Conservation (phyloP, 257 asterid genomes). For the Henckelia pumila region DNA sequence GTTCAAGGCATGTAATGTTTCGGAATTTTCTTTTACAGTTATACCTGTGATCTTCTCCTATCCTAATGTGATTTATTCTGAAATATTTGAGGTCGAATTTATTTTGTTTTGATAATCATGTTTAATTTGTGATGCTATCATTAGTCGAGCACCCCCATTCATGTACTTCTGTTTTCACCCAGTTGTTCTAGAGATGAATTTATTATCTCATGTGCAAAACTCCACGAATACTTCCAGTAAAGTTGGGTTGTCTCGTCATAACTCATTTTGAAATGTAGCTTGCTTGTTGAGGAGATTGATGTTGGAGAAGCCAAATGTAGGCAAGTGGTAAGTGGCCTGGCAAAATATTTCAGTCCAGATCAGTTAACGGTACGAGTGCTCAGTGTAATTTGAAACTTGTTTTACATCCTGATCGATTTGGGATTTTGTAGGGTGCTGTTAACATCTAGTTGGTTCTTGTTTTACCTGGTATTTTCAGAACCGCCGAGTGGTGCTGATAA, state of each 20-base stretch:
- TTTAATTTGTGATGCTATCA: not conserved
- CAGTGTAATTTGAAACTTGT: slow-evolving; percentile 1
- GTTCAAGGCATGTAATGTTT: not conserved
- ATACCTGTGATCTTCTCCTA: not conserved
- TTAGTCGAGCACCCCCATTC: not conserved
- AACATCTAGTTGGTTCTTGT: slow-evolving; percentile 19
- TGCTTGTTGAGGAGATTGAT: slow-evolving; percentile 98
- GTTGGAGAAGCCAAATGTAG: slow-evolving; percentile 85
- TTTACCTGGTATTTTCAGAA: slow-evolving; percentile 49
- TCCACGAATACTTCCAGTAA: not conserved
- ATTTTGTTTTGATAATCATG: slow-evolving; percentile 7
- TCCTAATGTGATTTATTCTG: not conserved
- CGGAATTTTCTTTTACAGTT: not conserved
- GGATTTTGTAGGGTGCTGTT: not conserved
- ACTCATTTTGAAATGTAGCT: slow-evolving; percentile 44
- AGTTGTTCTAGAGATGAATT: not conserved
- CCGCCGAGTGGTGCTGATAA: slow-evolving; percentile 74
- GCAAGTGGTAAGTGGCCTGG: slow-evolving; percentile 97
- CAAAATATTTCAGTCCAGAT: slow-evolving; percentile 82
- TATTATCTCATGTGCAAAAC: not conserved
- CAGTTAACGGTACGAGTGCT: slow-evolving; percentile 60
- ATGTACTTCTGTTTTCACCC: not conserved
- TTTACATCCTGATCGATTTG: not conserved
- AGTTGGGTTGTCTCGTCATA: slow-evolving; percentile 17
- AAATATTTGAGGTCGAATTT: not conserved